phyloP scores from a whole-genome alignment of 2,329 filamentous ascomycete genomes.

The Colletotrichum orbiculare region DNA sequence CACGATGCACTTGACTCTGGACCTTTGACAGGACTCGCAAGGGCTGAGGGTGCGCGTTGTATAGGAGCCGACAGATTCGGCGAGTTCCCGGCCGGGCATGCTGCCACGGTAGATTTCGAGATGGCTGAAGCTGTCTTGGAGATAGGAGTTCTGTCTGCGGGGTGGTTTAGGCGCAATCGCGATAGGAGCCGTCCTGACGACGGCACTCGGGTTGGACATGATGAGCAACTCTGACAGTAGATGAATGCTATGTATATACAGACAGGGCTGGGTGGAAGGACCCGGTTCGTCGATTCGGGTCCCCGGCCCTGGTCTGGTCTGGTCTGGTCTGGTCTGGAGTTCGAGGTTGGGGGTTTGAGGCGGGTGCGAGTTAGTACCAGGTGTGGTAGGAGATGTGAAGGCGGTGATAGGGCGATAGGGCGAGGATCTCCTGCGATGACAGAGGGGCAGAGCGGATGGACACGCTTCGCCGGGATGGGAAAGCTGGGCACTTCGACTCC shows the following conservation, averaged over 20 bases:
- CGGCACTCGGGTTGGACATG: conserved; percentile 66
- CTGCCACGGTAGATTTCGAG: conserved; percentile 60
- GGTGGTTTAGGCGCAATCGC: conserved; percentile 72
- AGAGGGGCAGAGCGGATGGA: conserved; percentile 13
- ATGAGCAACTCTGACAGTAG: conserved; percentile 42
- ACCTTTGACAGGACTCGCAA: conserved; percentile 79
- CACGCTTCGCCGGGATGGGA: conserved; percentile 22
- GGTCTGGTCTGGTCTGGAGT: conserved; percentile 15
- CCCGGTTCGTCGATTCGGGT: conserved; percentile 39
- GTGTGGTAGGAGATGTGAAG: conserved; percentile 27
- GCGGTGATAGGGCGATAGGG: conserved; percentile 31
- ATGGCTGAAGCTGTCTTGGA: conserved; percentile 59
- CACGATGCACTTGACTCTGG: conserved; percentile 81
- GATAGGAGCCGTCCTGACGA: conserved; percentile 72
- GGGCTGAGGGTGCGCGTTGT: conserved; percentile 60
- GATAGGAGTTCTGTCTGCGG: conserved; percentile 53
- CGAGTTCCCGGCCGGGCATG: conserved; percentile 63
- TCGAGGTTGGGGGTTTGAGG: conserved; percentile 23
- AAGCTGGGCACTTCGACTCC: conserved; percentile 12
- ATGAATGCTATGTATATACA: conserved; percentile 38
- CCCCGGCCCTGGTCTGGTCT: conserved; percentile 27
- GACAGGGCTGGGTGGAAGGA: conserved; percentile 42
- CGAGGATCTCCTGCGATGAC: conserved; percentile 10
- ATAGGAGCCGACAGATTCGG: conserved; percentile 57
- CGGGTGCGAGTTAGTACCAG: conserved; percentile 26